Evolutionary conservation across 1,139 yeast species (phyloP).

Genomic region (Yamadazyma taylorii): DNA sequence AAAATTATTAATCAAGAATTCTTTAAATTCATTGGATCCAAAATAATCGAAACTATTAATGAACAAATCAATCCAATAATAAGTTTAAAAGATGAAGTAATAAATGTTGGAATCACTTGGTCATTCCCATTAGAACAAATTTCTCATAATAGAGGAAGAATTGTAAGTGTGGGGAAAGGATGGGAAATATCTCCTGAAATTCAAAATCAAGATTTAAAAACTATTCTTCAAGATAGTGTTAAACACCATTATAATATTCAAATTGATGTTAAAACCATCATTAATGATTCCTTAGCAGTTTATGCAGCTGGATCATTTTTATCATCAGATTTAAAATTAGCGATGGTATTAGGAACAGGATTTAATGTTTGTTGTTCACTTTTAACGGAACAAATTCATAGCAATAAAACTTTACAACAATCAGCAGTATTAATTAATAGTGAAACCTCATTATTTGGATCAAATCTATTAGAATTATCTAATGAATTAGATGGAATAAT

Average conservation of each 20-base stretch:
- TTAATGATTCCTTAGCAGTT: slow-evolving; percentile 49
- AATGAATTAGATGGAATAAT: slow-evolving; percentile 42
- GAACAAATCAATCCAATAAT: slow-evolving; percentile 25
- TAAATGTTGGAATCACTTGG: slow-evolving; percentile 56
- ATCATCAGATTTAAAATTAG: slow-evolving; percentile 38
- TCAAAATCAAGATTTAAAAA: slow-evolving; percentile 41
- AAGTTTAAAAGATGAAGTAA: slow-evolving; percentile 12
- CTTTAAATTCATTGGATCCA: slow-evolving; percentile 40
- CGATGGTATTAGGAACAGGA: slow-evolving; percentile 50
- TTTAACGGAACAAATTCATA: slow-evolving; percentile 22
- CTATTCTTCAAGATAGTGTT: slow-evolving; percentile 35
- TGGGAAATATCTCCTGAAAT: slow-evolving; percentile 43
- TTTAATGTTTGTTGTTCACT: slow-evolving; percentile 44
- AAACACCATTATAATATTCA: slow-evolving; percentile 22
- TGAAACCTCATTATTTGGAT: slow-evolving; percentile 45
- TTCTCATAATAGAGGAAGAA: slow-evolving; percentile 43
- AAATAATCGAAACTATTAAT: slow-evolving; percentile 31
- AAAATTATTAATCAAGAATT: slow-evolving; percentile 41
- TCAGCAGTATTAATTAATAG: slow-evolving; percentile 33
- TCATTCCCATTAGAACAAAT: slow-evolving; percentile 54
- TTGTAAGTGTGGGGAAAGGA: slow-evolving; percentile 53
- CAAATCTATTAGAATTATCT: slow-evolving; percentile 29
- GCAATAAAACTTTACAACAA: slow-evolving; percentile 23
- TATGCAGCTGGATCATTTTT: slow-evolving; percentile 47
- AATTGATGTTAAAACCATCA: slow-evolving; percentile 34